These are phyloP conservation scores for Starmerella geochares DNA, from an alignment of 805 yeast species.

Conservation along the genomic window DNA sequence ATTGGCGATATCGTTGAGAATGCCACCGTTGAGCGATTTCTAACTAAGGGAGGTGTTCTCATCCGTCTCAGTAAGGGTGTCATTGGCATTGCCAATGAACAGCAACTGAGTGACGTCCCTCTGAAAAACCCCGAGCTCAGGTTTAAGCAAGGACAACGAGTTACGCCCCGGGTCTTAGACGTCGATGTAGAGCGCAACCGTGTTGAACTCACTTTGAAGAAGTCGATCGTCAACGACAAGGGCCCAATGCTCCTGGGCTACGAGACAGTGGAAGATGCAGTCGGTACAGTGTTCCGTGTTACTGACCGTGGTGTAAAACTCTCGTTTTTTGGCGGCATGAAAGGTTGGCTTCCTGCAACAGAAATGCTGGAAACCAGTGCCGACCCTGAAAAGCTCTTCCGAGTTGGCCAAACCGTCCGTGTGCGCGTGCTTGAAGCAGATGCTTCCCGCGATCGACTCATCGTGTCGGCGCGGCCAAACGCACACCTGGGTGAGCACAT, in stretches of 20 bases:
- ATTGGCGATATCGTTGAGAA: conserved; percentile 56
- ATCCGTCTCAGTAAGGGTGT: conserved; percentile 52
- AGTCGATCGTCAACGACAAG: conserved; percentile 57
- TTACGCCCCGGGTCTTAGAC: conserved; percentile 42
- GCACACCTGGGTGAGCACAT: conserved; percentile 6
- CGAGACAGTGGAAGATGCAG: conserved; percentile 48
- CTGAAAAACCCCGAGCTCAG: conserved; percentile 85
- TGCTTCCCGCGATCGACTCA: conserved; percentile 42
- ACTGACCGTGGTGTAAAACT: conserved; percentile 71
- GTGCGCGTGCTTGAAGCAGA: conserved; percentile 58
- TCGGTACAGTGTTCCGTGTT: conserved; percentile 65
- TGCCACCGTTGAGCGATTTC: conserved; percentile 45
- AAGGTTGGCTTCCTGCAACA: conserved; percentile 72
- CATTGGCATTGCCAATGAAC: conserved; percentile 61
- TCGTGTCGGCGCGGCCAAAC: conserved; percentile 41
- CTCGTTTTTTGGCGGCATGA: conserved; percentile 66
- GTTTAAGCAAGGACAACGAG: conserved; percentile 73
- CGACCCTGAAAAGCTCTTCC: conserved; percentile 66
- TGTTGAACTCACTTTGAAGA: conserved; percentile 64
- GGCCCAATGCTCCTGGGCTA: conserved; percentile 35
- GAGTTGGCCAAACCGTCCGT: conserved; percentile 70
- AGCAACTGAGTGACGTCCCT: conserved; percentile 75
- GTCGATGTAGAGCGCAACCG: conserved; percentile 35
- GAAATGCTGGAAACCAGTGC: conserved; percentile 86
- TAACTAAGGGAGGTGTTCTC: conserved; percentile 56